Base-by-base conservation (phyloP, 164 flowering plant species). In the Stephania yunnanensis region DNA sequence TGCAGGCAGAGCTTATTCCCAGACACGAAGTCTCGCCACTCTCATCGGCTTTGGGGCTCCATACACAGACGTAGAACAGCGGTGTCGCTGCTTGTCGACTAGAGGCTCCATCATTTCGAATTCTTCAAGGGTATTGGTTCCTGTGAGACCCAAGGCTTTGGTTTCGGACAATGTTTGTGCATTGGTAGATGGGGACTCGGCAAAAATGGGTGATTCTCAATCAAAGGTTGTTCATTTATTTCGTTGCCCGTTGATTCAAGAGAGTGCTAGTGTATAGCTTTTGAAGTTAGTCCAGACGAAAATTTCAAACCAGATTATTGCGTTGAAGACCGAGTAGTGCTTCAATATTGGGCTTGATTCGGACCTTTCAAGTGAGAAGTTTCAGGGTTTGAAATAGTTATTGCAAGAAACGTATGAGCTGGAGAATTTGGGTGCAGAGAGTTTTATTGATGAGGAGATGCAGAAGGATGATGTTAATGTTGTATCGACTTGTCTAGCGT, bases 291-390 rank as follows among this genome's bases (percentile, higher is more conserved):
- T 84, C 68, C 97, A 88, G 76, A 76, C 85, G 7, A 92, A 89
- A 80, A 75, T 91, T 12, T 91, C 96, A 0, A 85, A 75, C 73
- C 84, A 86, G 75, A 89, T 92, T 25, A 84, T 91, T 76, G 93
- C 87, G 10, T 79, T 95, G 85, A 85, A 86, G 71, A 91, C 97
- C 22, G 98, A 95, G 69, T 97, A 92, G 81, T 95, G 98, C 79
- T 95, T 87, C 63, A 95, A 92, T 76, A 76, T 95, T 77, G 93
- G 94, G 55, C 67, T 90, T 65, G 73, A 64, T 48, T 80, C 89
- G 2, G 81, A 73, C 29, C 84, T 95, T 72, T 85, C 94, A 1
- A 72, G 53, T 29, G 89, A 89, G 75, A 93, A 93, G 78, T 83
- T 91, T 68, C 63, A 70, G 10, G 89, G 83, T 4, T 92, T 91